Conservation (phyloP, 2,329 filamentous ascomycete species). For the Allantophomopsis lycopodina region DNA sequence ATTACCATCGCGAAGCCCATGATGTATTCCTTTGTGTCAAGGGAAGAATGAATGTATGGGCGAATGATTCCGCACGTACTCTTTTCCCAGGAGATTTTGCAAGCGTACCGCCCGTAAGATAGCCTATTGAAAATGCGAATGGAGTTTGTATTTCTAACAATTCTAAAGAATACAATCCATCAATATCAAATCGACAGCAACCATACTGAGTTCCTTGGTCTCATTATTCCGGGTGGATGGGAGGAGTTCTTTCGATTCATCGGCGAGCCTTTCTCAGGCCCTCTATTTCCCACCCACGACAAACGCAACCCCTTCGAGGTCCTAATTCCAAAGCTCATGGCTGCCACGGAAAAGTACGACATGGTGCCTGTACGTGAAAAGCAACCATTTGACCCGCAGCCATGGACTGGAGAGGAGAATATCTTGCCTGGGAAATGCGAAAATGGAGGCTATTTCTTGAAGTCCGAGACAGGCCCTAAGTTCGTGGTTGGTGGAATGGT, state of each 20-base stretch:
- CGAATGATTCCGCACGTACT: constrained; percentile 38
- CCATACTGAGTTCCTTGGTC: constrained; percentile 37
- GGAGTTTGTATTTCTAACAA: constrained; percentile 2
- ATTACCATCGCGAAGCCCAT: constrained; percentile 40
- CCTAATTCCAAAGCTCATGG: constrained; percentile 39
- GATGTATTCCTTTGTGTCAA: constrained; percentile 43
- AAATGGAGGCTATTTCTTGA: constrained; percentile 31
- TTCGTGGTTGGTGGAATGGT: constrained; percentile 30
- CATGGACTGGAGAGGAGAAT: constrained; percentile 25
- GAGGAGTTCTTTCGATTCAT: constrained; percentile 46
- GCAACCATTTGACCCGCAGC: no score
- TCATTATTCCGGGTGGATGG: constrained; percentile 44
- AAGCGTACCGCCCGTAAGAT: constrained; percentile 36
- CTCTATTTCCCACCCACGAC: constrained; percentile 35
- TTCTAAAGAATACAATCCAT: constrained; percentile 31
- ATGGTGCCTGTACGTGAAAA: constrained; percentile 33
- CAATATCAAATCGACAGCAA: constrained; percentile 39
- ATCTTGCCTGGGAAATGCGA: constrained; percentile 16
- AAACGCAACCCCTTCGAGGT: constrained; percentile 33
- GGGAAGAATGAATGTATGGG: constrained; percentile 40
- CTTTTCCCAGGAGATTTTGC: constrained; percentile 42
- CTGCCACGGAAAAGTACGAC: constrained; percentile 39
- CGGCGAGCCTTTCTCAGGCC: constrained; percentile 33
- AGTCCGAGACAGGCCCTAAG: constrained; percentile 31
- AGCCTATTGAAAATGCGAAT: neutral